These are phyloP conservation scores for Heritiera littoralis DNA, from an alignment of 345 rosid species.

Conservation along the genomic window DNA sequence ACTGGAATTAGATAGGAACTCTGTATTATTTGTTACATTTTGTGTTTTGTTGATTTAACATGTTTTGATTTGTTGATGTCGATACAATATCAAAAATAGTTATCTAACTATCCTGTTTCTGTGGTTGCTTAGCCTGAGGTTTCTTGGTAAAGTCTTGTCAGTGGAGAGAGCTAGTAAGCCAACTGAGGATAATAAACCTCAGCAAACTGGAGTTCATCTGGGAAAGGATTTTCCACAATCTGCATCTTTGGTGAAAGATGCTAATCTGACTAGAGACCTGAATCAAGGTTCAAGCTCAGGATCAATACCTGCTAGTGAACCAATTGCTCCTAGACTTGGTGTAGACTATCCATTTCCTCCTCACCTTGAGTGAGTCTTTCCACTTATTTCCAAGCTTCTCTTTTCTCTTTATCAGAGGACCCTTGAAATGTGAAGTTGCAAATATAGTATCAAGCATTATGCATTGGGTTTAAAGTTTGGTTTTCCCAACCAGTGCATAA, in stretches of 20 bases:
- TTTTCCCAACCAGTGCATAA: conserved; percentile 2
- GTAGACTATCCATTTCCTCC: conserved; percentile 95
- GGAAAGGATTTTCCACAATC: conserved; percentile 36
- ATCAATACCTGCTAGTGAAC: conserved; percentile 47
- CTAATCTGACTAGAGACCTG: conserved; percentile 30
- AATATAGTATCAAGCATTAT: not conserved
- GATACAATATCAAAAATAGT: not conserved
- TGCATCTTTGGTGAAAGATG: conserved; percentile 36
- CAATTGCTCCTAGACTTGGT: conserved; percentile 88
- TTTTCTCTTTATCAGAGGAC: not conserved
- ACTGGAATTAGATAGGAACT: not conserved
- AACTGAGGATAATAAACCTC: conserved; percentile 44
- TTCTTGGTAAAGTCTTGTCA: conserved; percentile 85
- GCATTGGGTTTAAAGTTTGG: not conserved
- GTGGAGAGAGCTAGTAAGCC: conserved; percentile 74
- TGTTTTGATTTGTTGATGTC: not conserved
- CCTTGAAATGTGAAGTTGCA: conserved; percentile 3
- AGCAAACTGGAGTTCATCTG: conserved; percentile 39
- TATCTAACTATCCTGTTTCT: conserved; percentile 11
- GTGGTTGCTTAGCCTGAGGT: conserved; percentile 62
- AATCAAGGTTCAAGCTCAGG: conserved; percentile 40
- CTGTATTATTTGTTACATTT: conserved; percentile 12
- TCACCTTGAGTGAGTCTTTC: conserved; percentile 61
- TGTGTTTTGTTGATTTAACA: not conserved
- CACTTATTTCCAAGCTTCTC: not conserved